Conservation (phyloP, 495 filamentous ascomycete genomes). For the Aspergillus affinis region DNA sequence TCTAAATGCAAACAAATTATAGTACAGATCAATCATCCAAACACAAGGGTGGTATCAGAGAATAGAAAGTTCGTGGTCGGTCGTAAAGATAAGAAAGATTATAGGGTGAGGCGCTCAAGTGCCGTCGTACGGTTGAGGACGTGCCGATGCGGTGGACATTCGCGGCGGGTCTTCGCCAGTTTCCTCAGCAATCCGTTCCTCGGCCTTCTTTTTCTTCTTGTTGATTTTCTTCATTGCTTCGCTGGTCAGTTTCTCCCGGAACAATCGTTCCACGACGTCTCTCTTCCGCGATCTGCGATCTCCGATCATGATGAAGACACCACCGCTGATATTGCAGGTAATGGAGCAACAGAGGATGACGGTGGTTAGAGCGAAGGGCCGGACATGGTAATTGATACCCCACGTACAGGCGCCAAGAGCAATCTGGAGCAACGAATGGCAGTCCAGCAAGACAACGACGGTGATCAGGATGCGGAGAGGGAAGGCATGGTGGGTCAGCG, state of each 20-base stretch:
- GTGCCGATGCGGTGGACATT: neutral
- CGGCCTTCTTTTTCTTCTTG: conserved; percentile 57
- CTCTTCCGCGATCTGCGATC: conserved; percentile 74
- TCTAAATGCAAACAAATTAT: neutral
- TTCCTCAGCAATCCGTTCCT: conserved; percentile 17
- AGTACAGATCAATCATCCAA: neutral
- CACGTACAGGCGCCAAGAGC: conserved; percentile 72
- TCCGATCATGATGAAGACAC: conserved; percentile 69
- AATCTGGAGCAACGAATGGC: conserved; percentile 73
- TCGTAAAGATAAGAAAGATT: neutral
- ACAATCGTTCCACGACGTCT: conserved; percentile 73
- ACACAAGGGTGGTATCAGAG: neutral
- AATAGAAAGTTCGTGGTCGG: neutral
- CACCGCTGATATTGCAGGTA: conserved; percentile 67
- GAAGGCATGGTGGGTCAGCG: conserved; percentile 74
- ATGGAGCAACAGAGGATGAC: conserved; percentile 78
- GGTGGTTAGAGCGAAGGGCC: conserved; percentile 69
- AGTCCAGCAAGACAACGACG: conserved; percentile 72
- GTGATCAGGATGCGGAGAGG: conserved; percentile 67
- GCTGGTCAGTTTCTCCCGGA: conserved; percentile 68
- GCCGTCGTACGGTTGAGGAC: neutral
- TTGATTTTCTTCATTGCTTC: conserved; percentile 71
- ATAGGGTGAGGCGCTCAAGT: neutral
- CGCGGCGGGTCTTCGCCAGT: neutral
- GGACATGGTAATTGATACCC: conserved; percentile 61